phyloP scores from a whole-genome alignment of 305 asterid genomes.

The Ruellia speciosa region DNA sequence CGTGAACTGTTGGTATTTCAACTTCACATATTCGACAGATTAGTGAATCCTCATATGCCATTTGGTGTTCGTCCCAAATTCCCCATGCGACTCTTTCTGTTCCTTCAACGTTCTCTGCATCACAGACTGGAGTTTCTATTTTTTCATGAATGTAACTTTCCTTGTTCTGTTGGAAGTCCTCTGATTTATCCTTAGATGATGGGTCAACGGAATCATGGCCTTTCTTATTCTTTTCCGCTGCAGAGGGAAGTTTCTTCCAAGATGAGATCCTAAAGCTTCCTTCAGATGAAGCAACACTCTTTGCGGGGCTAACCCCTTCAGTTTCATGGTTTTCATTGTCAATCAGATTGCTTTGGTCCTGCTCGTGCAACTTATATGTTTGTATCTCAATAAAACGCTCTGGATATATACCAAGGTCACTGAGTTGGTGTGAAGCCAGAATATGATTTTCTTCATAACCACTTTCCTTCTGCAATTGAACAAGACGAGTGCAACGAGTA shows the following conservation, averaged over 20 bases:
- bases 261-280: slow-evolving; percentile 89
- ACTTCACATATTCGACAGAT: slow-evolving; percentile 98
- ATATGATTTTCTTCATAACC: slow-evolving; percentile 73
- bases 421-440: slow-evolving; percentile 65
- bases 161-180: slow-evolving; percentile 35
- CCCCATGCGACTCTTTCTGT: slow-evolving; percentile 51
- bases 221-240: slow-evolving; percentile 55
- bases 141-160: slow-evolving; percentile 32
- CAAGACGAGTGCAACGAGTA: slow-evolving; percentile 91
- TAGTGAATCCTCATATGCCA: slow-evolving; percentile 73
- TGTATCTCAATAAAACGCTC: slow-evolving; percentile 38
- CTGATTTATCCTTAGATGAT: slow-evolving; percentile 37
- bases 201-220: slow-evolving; percentile 40
- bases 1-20: slow-evolving; percentile 89
- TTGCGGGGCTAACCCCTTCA: slow-evolving; percentile 64
- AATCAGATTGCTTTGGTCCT: slow-evolving; percentile 26
- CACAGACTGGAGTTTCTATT: slow-evolving; percentile 31
- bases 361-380: slow-evolving; percentile 32
- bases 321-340: slow-evolving; percentile 36
- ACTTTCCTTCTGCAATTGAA: slow-evolving; percentile 88
- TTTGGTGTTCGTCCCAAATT: slow-evolving; percentile 70
- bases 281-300: slow-evolving; percentile 57
- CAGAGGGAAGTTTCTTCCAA: slow-evolving; percentile 90
- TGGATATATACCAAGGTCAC: slow-evolving; percentile 84
- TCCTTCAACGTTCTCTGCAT: slow-evolving; percentile 38